A percentile compares a stretch with the other conserved stretches of the same genome.
Conservation (phyloP, 331 rosid species). For the Arachis monticola region DNA sequence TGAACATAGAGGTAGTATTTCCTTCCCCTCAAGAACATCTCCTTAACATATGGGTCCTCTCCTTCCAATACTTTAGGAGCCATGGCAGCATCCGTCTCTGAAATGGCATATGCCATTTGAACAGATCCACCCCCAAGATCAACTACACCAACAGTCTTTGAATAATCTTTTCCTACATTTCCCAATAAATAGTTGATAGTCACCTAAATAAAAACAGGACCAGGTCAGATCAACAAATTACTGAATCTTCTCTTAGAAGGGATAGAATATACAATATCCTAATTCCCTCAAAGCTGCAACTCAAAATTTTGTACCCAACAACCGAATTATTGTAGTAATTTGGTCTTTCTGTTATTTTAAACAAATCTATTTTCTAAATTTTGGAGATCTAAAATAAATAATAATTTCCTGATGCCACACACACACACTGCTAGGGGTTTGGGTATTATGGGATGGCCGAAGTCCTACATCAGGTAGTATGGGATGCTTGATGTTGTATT, state of each 20-base stretch:
- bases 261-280: slow-evolving; percentile 27
- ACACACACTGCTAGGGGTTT: too few species aligned
- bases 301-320: slow-evolving; percentile 10
- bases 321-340: slow-evolving; percentile 9
- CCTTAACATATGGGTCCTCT: slow-evolving; percentile 70
- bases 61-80: slow-evolving; percentile 70
- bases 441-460: too few species aligned
- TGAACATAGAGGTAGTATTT: slow-evolving; percentile 90
- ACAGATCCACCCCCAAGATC: slow-evolving; percentile 99
- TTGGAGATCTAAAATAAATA: slow-evolving; percentile 27
- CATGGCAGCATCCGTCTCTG: slow-evolving; percentile 72
- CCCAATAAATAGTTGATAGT: slow-evolving; percentile 93
- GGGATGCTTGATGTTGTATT: too few species aligned
- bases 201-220: slow-evolving; percentile 60
- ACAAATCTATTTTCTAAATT: background rate
- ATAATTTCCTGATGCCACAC: slow-evolving; percentile 1
- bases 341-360: slow-evolving; percentile 14
- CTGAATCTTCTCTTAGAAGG: slow-evolving; percentile 3
- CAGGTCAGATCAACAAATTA: slow-evolving; percentile 33
- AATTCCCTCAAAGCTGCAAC: slow-evolving; percentile 4
- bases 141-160: slow-evolving; percentile 92
- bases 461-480: too few species aligned
- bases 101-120: slow-evolving; percentile 99
- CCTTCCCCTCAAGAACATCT: slow-evolving; percentile 84
- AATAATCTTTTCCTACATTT: slow-evolving; percentile 80